Evolutionary conservation across 768 basidiomycete species (phyloP), one percentile per base, ranked within the genome.

Genomic region (Lentinula raphanica): DNA sequence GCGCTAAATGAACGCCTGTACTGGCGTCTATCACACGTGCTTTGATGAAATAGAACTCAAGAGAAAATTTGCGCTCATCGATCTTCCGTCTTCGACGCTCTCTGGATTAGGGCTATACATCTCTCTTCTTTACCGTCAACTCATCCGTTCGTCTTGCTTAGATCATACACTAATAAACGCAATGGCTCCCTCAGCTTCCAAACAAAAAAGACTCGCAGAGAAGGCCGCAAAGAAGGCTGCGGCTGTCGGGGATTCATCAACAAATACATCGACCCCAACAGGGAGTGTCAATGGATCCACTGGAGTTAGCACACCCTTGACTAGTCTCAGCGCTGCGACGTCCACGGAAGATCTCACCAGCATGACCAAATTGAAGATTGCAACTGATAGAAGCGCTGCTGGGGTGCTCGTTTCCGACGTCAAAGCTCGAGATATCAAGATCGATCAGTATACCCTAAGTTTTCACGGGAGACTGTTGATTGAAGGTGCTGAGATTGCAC

Each of bases 351-450:
- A 96, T 68, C 70, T 98, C 56, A 76, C 72, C 27, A 78, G 84
- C 3, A 98, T 98, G 94, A 90, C 88, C 3, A 96, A 92, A 76
- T 79, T 98, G 58, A 86, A 81, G 63, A 68, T 97, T 31, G 94
- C 90, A 0, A 97, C 95, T 1, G 94, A 98, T 67, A 84, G 92
- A 86, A 92, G 90, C 66, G 88, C 94, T 17, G 81, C 89, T 25
- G 97, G 97, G 58, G 95, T 98, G 19, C 81, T 98, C 27, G 87
- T 94, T 45, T 97, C 94, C 15, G 97, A 99, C 73, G 71, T 80
- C 45, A 94, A 98, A 72, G 84, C 88, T 50, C 88, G 97, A 56
- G 97, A 99, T 77, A 89, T 99, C 82, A 98, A 98, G 77, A 95
- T 98, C 66, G 94, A 97, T 67, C 81, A 87, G 23, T 99, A 86